These are phyloP conservation scores for Neopestalotiopsis sp. DNA, from an alignment of 2,329 filamentous ascomycete genomes.

Conservation along the genomic window DNA sequence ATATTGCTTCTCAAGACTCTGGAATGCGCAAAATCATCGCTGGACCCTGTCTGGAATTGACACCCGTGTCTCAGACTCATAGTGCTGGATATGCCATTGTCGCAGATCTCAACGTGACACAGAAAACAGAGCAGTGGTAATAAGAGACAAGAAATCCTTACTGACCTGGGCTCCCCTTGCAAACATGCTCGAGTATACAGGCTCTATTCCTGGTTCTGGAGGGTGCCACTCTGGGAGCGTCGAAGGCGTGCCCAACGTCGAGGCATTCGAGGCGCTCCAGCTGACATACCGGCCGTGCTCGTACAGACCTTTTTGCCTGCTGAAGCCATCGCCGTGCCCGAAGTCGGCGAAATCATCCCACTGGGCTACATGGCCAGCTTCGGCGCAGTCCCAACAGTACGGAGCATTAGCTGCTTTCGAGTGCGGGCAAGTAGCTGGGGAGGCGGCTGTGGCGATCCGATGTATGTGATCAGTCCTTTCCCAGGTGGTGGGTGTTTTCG, in stretches of 20 bases:
- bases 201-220: conserved; percentile 9
- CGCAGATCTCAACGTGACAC: not conserved
- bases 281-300: not conserved
- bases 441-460: not conserved
- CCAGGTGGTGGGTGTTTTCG: not conserved
- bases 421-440: not conserved
- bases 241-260: not conserved
- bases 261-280: not conserved
- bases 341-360: not conserved
- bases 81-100: not conserved
- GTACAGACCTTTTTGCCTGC: not conserved
- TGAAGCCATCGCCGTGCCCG: not conserved
- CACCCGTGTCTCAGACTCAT: conserved; percentile 5
- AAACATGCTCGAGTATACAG: not conserved
- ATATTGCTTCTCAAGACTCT: not conserved
- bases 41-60: not conserved
- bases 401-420: not conserved
- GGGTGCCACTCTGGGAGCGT: conserved; percentile 9
- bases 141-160: not conserved
- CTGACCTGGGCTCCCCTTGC: not conserved
- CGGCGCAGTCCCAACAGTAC: conserved; percentile 3
- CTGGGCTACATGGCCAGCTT: not conserved
- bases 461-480: not conserved
- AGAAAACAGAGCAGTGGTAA: not conserved
- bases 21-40: not conserved